Evolutionary conservation across 2,329 filamentous ascomycete genomes (phyloP), one percentile per base, ranked within the genome.

Genomic region (Sphaerulina vaccinii): DNA sequence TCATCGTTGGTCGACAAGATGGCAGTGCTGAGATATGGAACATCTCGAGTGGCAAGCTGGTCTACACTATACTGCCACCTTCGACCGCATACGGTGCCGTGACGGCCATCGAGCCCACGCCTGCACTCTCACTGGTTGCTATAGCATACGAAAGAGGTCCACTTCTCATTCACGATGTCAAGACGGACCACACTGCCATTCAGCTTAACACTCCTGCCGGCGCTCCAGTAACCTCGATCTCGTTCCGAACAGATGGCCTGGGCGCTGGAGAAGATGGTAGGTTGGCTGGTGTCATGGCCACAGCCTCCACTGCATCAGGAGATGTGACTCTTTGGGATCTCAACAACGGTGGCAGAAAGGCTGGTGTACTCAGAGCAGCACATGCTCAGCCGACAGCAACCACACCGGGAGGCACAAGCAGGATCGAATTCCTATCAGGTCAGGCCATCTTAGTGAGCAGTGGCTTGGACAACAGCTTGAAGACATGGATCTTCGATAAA

Each of bases 11-110:
- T 8, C 85, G 90, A 63, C 82, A 81, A 57, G 90, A 99, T 68
- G 93, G 93, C 5, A 87, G 85, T 70, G 85, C 96, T 7, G 93
- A 99, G 67, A 95, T 99, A 44, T 99, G 93, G 92, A 99, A 99
- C 67, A 77, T 99, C 55, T 95, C 87, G 67, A 96, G 89, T 3
- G 91, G 79, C 41, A 96, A 95, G 70, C 78, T 96, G 48, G 83
- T 99, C 22, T 95, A 96, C 70, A 95, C 90, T 1, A 85, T 99
- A 45, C 75, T 93, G 11, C 88, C 93, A 1, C 85, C 88, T 0
- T 80, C 81, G 7, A 77, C 85, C 2, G 79, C 84, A 46, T 86
- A 82, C 61, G 92, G 91, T 40, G 79, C 87, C 11, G 88, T 97
- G n/a, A 95, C 89, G 5, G 90, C 90, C 36, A 75, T 99, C 44